A percentile compares a stretch with the other conserved stretches of the same genome.
Evolutionary conservation across 2,329 filamentous ascomycete genomes (phyloP).

Genomic region (Aspergillus nomiae): DNA sequence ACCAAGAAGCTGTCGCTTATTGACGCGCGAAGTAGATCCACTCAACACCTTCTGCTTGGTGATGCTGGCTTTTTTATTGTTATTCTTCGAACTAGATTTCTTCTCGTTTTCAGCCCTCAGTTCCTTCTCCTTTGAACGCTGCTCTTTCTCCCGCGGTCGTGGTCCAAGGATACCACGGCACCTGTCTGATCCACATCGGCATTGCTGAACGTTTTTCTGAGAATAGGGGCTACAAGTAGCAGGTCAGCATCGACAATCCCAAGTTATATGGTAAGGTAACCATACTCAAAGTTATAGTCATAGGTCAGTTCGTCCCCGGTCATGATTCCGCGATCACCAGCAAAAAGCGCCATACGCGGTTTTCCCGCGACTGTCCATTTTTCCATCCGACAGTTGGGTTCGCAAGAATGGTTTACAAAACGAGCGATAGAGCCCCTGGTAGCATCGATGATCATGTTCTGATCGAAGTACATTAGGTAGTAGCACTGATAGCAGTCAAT

Average conservation of each 20-base stretch:
- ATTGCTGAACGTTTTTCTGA: conserved; percentile 64
- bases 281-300: conserved; percentile 76
- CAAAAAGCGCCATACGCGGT: conserved; percentile 95
- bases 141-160: conserved; percentile 52
- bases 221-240: conserved; percentile 52
- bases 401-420: conserved; percentile 97
- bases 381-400: conserved; percentile 95
- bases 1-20: conserved; percentile 33
- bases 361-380: conserved; percentile 96
- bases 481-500: conserved; percentile 67
- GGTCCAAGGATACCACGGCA: conserved; percentile 65
- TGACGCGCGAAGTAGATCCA: conserved; percentile 30
- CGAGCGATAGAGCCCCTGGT: conserved; percentile 94
- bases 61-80: conserved; percentile 19
- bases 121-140: conserved; percentile 34
- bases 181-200: conserved; percentile 61
- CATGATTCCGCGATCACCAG: conserved; percentile 84
- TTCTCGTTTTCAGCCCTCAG: conserved; percentile 26
- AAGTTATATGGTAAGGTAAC: conserved; percentile 6
- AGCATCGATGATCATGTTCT: conserved; percentile 98
- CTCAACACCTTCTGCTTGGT: conserved; percentile 36
- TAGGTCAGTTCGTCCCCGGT: conserved; percentile 96
- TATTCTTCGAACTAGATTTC: conserved; percentile 24
- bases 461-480: conserved; percentile 97
- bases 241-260: not conserved